Conservation (phyloP, 192 early-diverging fungal genomes). For the Ambispora gerdemannii region DNA sequence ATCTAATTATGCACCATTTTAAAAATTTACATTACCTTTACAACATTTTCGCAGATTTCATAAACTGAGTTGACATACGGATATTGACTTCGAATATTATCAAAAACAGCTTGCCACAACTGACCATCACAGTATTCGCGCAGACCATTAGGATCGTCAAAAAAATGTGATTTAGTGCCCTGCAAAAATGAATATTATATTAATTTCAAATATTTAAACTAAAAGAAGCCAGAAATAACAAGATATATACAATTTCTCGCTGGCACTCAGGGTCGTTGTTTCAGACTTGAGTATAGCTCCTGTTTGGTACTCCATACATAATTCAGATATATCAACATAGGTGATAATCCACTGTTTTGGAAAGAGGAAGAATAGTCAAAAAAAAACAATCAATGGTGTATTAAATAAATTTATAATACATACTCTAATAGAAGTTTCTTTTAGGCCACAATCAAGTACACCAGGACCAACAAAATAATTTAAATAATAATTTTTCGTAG, state of each 20-base stretch:
- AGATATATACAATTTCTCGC: conserved; percentile 12
- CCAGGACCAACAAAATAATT: conserved; percentile 12
- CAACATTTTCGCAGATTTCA: no score
- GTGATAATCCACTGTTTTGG: conserved; percentile 12
- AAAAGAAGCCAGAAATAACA: no score
- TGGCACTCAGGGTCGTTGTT: background rate
- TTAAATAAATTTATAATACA: conserved; percentile 12
- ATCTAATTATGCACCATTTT: no score
- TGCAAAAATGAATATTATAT: no score
- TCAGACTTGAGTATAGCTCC: conserved; percentile 2
- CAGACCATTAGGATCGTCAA: no score
- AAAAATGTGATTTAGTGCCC: no score
- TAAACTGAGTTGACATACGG: no score
- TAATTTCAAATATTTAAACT: no score
- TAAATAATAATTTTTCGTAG: background rate
- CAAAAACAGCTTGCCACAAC: no score
- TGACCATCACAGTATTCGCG: no score
- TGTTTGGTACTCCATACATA: conserved; percentile 1
- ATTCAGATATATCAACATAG: conserved; percentile 9
- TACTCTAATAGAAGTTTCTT: conserved; percentile 11
- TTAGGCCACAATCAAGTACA: background rate
- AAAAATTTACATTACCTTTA: no score
- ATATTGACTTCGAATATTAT: no score
- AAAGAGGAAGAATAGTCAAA: conserved; percentile 8
- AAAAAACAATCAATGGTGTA: background rate